phyloP scores from a whole-genome alignment of 2,329 filamentous ascomycete genomes.

The Calonectria pseudoturangicola region DNA sequence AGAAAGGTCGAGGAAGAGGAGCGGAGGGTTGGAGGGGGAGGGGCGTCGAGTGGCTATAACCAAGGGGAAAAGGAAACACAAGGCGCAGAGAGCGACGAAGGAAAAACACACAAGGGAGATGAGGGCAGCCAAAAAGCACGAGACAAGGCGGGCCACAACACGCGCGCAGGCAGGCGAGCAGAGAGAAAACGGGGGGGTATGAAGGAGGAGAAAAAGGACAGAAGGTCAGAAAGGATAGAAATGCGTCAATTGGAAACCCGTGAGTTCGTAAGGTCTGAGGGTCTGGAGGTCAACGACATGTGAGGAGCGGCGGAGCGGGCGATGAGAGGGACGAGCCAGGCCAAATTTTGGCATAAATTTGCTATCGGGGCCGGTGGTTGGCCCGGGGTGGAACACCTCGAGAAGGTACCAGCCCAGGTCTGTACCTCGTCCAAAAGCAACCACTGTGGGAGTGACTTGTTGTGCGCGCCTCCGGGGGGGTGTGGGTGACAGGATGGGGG shows the following conservation, averaged over 20 bases:
- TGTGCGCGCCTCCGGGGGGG: conserved; percentile 27
- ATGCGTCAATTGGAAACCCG: conserved; percentile 56
- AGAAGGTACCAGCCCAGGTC: conserved; percentile 26
- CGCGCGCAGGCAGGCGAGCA: conserved; percentile 14
- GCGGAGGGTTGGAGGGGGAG: conserved; percentile 29
- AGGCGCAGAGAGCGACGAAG: conserved; percentile 34
- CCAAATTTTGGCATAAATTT: conserved; percentile 57
- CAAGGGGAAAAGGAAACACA: conserved; percentile 39
- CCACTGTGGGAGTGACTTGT: conserved; percentile 34
- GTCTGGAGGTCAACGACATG: conserved; percentile 34
- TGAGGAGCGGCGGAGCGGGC: conserved; percentile 38
- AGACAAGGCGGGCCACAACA: conserved; percentile 34
- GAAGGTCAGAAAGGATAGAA: conserved; percentile 44
- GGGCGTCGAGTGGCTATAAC: conserved; percentile 43
- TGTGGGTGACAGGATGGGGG: conserved; percentile 30
- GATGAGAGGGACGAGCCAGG: conserved; percentile 46
- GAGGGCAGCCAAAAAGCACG: conserved; percentile 25
- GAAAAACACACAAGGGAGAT: conserved; percentile 39
- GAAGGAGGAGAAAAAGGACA: conserved; percentile 35
- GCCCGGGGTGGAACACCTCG: conserved; percentile 48
- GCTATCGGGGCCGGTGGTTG: conserved; percentile 55
- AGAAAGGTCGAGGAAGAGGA: conserved; percentile 41
- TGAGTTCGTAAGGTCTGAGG: conserved; percentile 31
- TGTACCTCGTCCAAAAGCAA: conserved; percentile 24
- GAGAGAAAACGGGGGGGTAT: conserved; percentile 36